These are phyloP conservation scores for Melaleuca alternifolia DNA, from an alignment of 345 rosid genomes.

Conservation along the genomic window DNA sequence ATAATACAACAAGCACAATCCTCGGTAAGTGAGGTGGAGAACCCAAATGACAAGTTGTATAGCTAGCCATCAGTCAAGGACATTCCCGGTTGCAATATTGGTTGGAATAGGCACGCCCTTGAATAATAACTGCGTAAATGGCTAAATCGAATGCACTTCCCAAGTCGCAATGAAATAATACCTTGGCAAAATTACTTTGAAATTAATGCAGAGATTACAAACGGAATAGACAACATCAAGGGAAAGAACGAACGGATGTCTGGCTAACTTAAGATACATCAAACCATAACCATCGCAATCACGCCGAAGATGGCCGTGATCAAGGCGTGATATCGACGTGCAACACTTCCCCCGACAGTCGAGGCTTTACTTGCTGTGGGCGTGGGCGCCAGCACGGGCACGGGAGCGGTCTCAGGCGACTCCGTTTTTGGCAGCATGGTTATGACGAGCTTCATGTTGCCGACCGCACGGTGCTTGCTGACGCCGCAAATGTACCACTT, in stretches of 20 bases:
- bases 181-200: background rate
- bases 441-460: constrained; percentile 1
- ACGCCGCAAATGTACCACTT: constrained; percentile 10
- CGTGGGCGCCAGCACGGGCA: background rate
- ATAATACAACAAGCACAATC: background rate
- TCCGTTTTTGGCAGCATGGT: background rate
- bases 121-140: background rate
- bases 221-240: background rate
- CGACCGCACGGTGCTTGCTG: background rate
- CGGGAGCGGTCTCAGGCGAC: background rate
- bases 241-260: background rate
- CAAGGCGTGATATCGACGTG: background rate
- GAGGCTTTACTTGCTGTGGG: background rate
- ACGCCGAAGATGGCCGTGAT: background rate
- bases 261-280: background rate
- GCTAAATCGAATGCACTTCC: background rate
- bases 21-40: background rate
- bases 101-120: background rate
- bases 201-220: background rate
- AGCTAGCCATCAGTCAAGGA: background rate
- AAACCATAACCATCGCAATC: background rate
- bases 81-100: background rate
- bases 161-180: background rate
- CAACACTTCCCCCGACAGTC: background rate
- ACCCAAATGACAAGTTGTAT: no score